Base-by-base conservation (phyloP, 2,329 filamentous ascomycete genomes). In the Verticillium zaregamsianum region DNA sequence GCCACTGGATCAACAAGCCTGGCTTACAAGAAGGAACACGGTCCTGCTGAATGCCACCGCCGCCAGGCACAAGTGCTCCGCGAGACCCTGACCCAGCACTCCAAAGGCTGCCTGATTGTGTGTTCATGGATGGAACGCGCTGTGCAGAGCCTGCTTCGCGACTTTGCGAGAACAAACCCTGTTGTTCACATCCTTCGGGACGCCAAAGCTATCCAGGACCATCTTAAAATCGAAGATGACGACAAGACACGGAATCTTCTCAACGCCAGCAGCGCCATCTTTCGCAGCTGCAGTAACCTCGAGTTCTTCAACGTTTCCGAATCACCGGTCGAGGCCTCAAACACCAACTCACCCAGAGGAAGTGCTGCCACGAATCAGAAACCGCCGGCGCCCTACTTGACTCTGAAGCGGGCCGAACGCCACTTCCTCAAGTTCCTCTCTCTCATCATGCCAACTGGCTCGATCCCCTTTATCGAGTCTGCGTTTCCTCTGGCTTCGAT, bases 271-370 rank as follows among this genome's bases (percentile, higher is more conserved):
- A 81, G 79, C 25, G 76, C 80, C 2, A 82, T 90, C 17, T 86
- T 90, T 66, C 80, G 88, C 57, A 80, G 80, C 2, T 91, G 87
- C 69, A 88, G 88, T 12, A 92, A 91, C 66, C 84, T 90, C 64
- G 90, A 93, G 69, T 93, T 92, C 71, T 92, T 87, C 77, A 92
- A 92, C 67, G 77, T 90, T 17, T 88, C 88, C 2, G 89, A 91
- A 69, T 78, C 75, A 20, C 71, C 70, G 5, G 69, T 75, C 54
- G 70, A 67, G 66, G 69, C 66, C 31, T 52, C 45, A n/a, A 52
- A 52, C 4, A 52, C 45, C 9, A 14, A 52, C 12, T 52, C 45
- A 12, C 20, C 45, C n/a, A 52, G 45, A 14, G 45, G 45, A n/a
- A 11, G 20, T 20, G 45, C 8, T 11, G n/a, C 45, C 45, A 35